These are phyloP conservation scores for Capsicum chinense DNA, from an alignment of 257 asterid genomes.

Conservation along the genomic window DNA sequence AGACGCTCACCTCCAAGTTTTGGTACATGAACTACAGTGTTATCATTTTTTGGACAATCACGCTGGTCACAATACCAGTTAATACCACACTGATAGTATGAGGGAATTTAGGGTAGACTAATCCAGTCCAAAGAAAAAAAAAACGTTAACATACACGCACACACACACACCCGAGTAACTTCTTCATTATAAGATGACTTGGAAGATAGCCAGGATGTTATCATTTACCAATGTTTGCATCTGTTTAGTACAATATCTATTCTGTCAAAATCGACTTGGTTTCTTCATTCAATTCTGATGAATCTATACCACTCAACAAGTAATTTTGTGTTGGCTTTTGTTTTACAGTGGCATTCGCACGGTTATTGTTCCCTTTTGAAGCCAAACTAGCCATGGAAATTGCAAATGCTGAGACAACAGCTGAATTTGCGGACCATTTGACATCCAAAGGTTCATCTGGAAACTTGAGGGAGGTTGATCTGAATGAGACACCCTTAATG, in stretches of 20 bases:
- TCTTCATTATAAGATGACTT: slow-evolving; percentile 1
- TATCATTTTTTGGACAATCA: background rate
- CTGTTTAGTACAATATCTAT: background rate
- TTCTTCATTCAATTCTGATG: background rate
- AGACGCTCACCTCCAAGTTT: background rate
- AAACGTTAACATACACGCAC: background rate
- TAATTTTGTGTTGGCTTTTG: background rate
- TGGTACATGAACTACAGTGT: background rate
- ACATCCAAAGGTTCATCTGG: slow-evolving; percentile 60
- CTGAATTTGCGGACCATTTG: slow-evolving; percentile 54
- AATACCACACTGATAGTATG: background rate
- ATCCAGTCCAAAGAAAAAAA: background rate
- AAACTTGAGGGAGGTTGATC: slow-evolving; percentile 69
- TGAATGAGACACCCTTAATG: slow-evolving; percentile 69
- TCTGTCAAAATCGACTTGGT: background rate
- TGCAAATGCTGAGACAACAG: slow-evolving; percentile 71
- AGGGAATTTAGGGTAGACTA: background rate
- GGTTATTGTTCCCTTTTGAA: slow-evolving; percentile 75
- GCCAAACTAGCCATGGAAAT: slow-evolving; percentile 81
- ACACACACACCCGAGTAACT: background rate
- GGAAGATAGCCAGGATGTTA: background rate
- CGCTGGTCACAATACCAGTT: background rate
- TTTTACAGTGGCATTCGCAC: slow-evolving; percentile 66
- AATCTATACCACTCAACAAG: background rate
- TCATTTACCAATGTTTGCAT: background rate